phyloP scores from a whole-genome alignment of 306 rosid species.

The Cucumis sativus region Cucumber_9930_V3 NC_026656.2:7350501-7351000 shows the following conservation, averaged over 20 bases:
- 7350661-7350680: not conserved
- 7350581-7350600: not conserved
- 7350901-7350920: not conserved
- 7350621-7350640: not conserved
- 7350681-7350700: not conserved
- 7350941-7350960: too few species aligned
- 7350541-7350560: not conserved
- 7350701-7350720: not conserved
- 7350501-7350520: too few species aligned
- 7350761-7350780: not conserved
- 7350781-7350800: slow-evolving; percentile 90
- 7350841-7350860: slow-evolving; percentile 64
- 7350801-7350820: slow-evolving; percentile 97
- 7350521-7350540: too few species aligned
- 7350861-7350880: not conserved
- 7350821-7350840: slow-evolving; percentile 75
- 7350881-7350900: not conserved
- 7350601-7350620: not conserved
- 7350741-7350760: not conserved
- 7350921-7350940: not conserved
- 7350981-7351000: not conserved
- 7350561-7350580: not conserved
- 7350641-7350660: not conserved
- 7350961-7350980: too few species aligned
- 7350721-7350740: not conserved